phyloP scores from a whole-genome alignment of 371 early-diverging fungal genomes.

The Quaeritorhiza haematococci region DNA sequence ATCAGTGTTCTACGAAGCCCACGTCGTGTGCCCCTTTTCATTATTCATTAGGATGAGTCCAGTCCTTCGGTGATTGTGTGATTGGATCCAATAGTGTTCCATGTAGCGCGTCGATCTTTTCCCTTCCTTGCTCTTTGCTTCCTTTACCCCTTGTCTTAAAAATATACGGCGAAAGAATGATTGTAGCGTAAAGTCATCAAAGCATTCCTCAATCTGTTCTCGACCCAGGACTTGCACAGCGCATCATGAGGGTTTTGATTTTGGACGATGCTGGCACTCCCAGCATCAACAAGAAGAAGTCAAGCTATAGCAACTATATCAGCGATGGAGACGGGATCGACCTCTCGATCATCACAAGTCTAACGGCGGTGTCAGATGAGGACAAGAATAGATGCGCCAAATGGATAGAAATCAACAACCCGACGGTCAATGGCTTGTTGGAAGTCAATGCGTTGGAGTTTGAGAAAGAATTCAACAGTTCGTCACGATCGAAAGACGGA shows the following conservation, averaged over 20 bases:
- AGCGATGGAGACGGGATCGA: constrained; percentile 3
- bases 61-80: no score
- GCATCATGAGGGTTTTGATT: constrained; percentile 14
- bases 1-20: no score
- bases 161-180: no score
- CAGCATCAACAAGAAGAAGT: constrained; percentile 9
- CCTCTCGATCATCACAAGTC: constrained; percentile 19
- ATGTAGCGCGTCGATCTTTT: no score
- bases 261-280: constrained; percentile 24
- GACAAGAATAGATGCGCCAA: constrained; percentile 7
- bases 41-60: no score
- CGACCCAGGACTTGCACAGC: no score
- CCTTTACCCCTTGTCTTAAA: no score
- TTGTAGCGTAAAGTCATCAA: no score
- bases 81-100: no score
- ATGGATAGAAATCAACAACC: constrained; percentile 9
- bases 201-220: no score
- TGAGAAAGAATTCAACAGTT: constrained; percentile 19
- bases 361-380: constrained; percentile 5
- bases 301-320: constrained; percentile 17
- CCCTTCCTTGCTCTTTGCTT: no score
- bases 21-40: no score
- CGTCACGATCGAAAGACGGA: constrained; percentile 17
- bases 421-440: constrained; percentile 12
- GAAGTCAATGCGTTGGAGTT: constrained; percentile 5